phyloP scores from a whole-genome alignment of 2,329 filamentous ascomycete genomes.

The Neodidymelliopsis sp. region DNA sequence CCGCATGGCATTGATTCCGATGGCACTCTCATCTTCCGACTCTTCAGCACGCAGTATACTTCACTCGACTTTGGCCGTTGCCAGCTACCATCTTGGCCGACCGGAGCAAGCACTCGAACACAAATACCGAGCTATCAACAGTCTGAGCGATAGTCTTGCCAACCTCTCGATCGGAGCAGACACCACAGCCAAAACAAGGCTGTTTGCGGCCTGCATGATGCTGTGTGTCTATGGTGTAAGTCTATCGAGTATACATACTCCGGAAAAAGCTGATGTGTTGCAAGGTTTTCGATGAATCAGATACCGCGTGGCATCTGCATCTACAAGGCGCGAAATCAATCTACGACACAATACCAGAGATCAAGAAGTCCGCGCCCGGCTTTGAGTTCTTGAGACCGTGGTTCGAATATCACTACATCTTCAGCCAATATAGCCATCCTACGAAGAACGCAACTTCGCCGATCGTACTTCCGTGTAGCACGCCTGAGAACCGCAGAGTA shows the following conservation, averaged over 20 bases:
- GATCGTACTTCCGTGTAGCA: constrained; percentile 23
- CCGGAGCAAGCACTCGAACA: constrained; percentile 52
- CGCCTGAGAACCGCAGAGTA: not conserved
- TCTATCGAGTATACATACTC: too few species aligned
- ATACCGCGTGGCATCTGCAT: constrained; percentile 57
- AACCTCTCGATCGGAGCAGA: constrained; percentile 20
- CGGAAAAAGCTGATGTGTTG: not conserved
- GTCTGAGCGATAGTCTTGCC: constrained; percentile 51
- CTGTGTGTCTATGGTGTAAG: constrained; percentile 58
- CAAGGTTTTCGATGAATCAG: constrained; percentile 59
- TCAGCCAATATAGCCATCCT: constrained; percentile 54
- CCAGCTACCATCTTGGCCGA: constrained; percentile 54
- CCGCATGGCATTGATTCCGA: constrained; percentile 55
- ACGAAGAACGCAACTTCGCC: constrained; percentile 37
- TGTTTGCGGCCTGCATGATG: constrained; percentile 60
- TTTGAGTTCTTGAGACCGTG: constrained; percentile 55
- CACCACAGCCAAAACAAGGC: constrained; percentile 45
- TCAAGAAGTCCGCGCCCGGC: constrained; percentile 29
- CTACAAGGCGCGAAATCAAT: constrained; percentile 55
- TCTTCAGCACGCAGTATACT: constrained; percentile 50
- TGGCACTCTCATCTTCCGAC: constrained; percentile 51
- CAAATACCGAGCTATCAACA: constrained; percentile 53
- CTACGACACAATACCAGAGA: constrained; percentile 35
- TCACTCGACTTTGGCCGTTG: constrained; percentile 56
- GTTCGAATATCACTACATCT: constrained; percentile 59